Percentiles rank a stretch among this genome's conserved stretches.
phyloP scores from a whole-genome alignment of 192 early-diverging fungal species.

The Coemansia sp. region DNA sequence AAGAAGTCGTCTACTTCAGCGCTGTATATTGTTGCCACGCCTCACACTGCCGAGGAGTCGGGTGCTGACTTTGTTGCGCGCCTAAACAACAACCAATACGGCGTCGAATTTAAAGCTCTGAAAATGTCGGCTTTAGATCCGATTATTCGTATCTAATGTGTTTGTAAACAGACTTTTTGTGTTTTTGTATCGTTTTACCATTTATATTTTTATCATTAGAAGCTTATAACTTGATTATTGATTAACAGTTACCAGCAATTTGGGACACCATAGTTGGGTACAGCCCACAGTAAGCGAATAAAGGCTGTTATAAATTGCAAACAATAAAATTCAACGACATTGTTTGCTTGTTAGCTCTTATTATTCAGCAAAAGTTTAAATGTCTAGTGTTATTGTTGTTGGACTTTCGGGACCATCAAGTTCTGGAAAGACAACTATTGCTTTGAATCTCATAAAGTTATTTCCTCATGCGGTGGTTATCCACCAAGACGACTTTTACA shows the following conservation, averaged over 20 bases:
- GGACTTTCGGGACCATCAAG: slow-evolving; percentile 65
- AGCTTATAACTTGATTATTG: neutral
- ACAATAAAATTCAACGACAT: neutral
- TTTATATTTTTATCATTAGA: neutral
- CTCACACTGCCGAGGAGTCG: slow-evolving; percentile 14
- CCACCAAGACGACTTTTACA: slow-evolving; percentile 79
- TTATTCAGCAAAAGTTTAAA: neutral
- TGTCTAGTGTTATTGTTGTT: slow-evolving; percentile 33
- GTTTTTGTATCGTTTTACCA: neutral
- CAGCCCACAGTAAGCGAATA: neutral
- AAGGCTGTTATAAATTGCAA: neutral
- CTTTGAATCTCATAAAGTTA: slow-evolving; percentile 58
- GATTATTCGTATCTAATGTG: slow-evolving; percentile 11
- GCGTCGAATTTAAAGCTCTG: slow-evolving; percentile 25
- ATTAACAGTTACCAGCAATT: neutral
- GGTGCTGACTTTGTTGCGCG: slow-evolving; percentile 13
- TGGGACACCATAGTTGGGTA: slow-evolving; percentile 1
- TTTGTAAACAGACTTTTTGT: slow-evolving; percentile 5
- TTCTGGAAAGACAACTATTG: slow-evolving; percentile 71
- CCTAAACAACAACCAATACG: slow-evolving; percentile 37
- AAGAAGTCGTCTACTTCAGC: slow-evolving; percentile 11
- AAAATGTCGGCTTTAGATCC: slow-evolving; percentile 35
- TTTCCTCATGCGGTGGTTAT: slow-evolving; percentile 61
- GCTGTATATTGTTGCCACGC: slow-evolving; percentile 44
- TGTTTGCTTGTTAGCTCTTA: neutral